Conservation (phyloP, 2,329 filamentous ascomycete species). For the Beauveria bassiana region DNA sequence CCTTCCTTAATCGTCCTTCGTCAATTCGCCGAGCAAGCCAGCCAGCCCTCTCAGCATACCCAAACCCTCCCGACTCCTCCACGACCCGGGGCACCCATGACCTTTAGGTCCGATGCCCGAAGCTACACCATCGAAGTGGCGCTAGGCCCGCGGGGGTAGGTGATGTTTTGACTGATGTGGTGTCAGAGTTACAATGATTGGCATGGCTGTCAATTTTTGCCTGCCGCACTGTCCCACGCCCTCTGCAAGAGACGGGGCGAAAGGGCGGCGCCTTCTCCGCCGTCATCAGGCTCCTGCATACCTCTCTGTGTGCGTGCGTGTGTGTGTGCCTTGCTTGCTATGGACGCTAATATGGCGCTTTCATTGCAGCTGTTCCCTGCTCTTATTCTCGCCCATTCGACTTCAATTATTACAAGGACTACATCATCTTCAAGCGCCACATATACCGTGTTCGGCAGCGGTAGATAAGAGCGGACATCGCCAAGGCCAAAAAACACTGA, state of each 20-base stretch:
- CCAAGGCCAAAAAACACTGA: constrained; percentile 1
- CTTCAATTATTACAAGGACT: neutral
- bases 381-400: neutral
- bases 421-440: neutral
- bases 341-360: neutral
- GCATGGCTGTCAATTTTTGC: neutral
- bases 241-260: neutral
- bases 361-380: neutral
- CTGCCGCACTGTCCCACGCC: neutral
- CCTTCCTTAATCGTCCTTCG: constrained; percentile 5
- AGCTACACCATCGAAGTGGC: constrained; percentile 7
- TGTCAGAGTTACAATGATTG: neutral
- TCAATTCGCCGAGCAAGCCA: neutral
- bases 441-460: neutral
- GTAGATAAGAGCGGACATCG: neutral
- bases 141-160: constrained; percentile 10
- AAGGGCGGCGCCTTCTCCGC: neutral
- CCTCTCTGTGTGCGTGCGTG: neutral
- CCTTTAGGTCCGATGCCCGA: constrained; percentile 4
- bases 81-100: neutral
- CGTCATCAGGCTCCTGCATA: neutral
- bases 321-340: too few relatives aligned
- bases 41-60: neutral
- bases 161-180: neutral
- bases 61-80: neutral